A percentile compares a stretch with the other conserved stretches of the same genome.
Conservation (phyloP, 177 flowering plant genomes). For the Vitis hybrid region DNA sequence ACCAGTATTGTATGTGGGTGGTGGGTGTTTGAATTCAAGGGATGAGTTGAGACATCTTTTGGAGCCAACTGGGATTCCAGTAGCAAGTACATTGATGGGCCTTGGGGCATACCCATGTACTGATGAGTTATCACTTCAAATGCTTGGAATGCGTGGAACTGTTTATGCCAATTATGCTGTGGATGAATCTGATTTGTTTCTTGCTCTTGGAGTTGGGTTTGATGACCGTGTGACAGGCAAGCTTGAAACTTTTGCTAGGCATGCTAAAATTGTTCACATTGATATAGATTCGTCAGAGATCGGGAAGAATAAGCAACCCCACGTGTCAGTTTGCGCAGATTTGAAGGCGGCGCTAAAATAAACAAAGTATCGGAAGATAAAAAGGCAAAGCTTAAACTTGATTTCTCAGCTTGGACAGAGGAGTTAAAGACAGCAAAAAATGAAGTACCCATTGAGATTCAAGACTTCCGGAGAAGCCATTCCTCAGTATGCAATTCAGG, state of each 20-base stretch:
- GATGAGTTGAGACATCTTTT: constrained; percentile 61
- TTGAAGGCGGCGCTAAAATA: constrained; percentile 52
- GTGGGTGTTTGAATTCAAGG: constrained; percentile 70
- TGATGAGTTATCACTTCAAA: constrained; percentile 58
- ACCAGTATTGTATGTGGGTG: constrained; percentile 70
- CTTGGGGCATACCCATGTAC: constrained; percentile 52
- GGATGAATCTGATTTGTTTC: constrained; percentile 70
- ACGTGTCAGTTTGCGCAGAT: constrained; percentile 73
- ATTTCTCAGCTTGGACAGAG: constrained; percentile 63
- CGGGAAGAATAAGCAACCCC: constrained; percentile 87
- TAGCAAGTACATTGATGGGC: constrained; percentile 78
- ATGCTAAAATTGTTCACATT: constrained; percentile 84
- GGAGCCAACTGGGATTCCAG: constrained; percentile 69
- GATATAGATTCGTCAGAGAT: constrained; percentile 86
- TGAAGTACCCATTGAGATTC: constrained; percentile 52
- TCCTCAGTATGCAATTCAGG: constrained; percentile 78
- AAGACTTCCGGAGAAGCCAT: constrained; percentile 78
- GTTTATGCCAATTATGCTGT: constrained; percentile 87
- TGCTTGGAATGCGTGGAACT: constrained; percentile 98
- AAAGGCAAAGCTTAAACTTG: constrained; percentile 27
- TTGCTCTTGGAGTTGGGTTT: constrained; percentile 85
- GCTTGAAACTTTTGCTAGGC: constrained; percentile 79
- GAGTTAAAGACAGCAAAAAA: constrained; percentile 68
- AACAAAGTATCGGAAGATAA: constrained; percentile 48
- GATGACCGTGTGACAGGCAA: constrained; percentile 92